Evolutionary conservation across 805 yeast species (phyloP).

Genomic region (Brettanomyces anomalus): DNA sequence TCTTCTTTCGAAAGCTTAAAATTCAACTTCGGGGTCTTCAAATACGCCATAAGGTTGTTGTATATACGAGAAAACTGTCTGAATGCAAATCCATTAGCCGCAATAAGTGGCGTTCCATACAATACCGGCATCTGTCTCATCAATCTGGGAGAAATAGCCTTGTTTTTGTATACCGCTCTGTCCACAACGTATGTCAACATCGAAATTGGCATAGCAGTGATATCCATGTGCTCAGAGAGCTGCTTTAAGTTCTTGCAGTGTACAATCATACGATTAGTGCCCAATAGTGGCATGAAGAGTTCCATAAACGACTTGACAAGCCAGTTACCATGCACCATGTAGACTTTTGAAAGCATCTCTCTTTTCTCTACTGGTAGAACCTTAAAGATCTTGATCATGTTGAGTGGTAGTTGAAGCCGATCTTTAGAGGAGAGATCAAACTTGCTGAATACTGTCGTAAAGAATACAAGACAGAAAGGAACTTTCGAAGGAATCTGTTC

Average conservation of each 20-base stretch:
- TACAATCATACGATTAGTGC: conserved; percentile 15
- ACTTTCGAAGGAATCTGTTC: conserved; percentile 49
- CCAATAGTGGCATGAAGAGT: conserved; percentile 50
- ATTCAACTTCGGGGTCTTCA: conserved; percentile 20
- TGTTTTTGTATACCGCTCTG: conserved; percentile 46
- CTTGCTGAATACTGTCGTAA: conserved; percentile 70
- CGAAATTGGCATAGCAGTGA: conserved; percentile 68
- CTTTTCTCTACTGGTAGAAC: conserved; percentile 49
- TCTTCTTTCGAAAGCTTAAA: conserved; percentile 14
- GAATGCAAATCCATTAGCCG: conserved; percentile 16
- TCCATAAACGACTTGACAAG: conserved; percentile 71
- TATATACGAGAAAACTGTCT: conserved; percentile 24
- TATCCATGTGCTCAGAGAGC: conserved; percentile 50
- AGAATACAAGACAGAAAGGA: conserved; percentile 55
- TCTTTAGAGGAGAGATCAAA: conserved; percentile 16
- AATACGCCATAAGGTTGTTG: conserved; percentile 25
- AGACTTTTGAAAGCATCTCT: conserved; percentile 49
- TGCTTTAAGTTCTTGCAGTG: conserved; percentile 28
- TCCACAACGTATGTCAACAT: conserved; percentile 56
- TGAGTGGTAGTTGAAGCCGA: conserved; percentile 20
- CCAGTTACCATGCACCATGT: conserved; percentile 89
- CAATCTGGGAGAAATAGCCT: conserved; percentile 34
- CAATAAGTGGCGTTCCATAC: conserved; percentile 23
- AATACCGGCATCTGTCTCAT: conserved; percentile 32
- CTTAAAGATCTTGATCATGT: conserved; percentile 34